Conservation (phyloP, 176 grass and related monocot genomes). For the Typha latifolia region DNA sequence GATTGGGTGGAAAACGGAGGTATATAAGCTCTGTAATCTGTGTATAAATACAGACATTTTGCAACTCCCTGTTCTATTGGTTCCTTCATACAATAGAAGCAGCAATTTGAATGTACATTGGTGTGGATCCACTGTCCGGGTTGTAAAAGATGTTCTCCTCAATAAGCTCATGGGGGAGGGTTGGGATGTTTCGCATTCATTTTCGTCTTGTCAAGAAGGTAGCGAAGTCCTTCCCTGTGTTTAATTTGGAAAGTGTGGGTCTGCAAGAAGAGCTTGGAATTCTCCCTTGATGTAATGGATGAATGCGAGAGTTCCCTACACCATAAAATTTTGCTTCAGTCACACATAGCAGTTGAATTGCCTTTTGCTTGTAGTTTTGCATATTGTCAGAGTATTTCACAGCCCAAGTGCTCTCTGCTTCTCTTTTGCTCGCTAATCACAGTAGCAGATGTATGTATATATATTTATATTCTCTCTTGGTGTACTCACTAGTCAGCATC, state of each 20-base stretch:
- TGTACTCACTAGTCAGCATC: too few relatives aligned
- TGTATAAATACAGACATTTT: neutral
- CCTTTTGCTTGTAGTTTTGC: too few relatives aligned
- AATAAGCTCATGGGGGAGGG: neutral
- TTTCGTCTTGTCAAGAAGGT: neutral
- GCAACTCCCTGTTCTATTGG: neutral
- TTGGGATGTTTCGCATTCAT: neutral
- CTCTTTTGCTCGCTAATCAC: too few relatives aligned
- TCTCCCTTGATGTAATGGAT: neutral
- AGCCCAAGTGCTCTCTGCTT: too few relatives aligned
- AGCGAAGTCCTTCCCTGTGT: neutral
- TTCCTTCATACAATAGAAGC: conserved; percentile 2
- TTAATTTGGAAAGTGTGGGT: neutral
- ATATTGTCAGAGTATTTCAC: too few relatives aligned
- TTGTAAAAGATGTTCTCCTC: neutral
- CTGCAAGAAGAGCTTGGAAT: neutral
- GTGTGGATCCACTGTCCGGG: too few relatives aligned
- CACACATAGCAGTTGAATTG: too few relatives aligned
- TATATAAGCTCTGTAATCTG: neutral
- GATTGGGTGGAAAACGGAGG: neutral
- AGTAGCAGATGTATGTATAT: too few relatives aligned
- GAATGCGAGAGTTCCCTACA: neutral
- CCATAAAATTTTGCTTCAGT: too few relatives aligned
- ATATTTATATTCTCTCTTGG: too few relatives aligned
- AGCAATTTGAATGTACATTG: neutral